phyloP scores from a whole-genome alignment of 176 grass and related monocot genomes.

The Aegilops umbellulata region DNA sequence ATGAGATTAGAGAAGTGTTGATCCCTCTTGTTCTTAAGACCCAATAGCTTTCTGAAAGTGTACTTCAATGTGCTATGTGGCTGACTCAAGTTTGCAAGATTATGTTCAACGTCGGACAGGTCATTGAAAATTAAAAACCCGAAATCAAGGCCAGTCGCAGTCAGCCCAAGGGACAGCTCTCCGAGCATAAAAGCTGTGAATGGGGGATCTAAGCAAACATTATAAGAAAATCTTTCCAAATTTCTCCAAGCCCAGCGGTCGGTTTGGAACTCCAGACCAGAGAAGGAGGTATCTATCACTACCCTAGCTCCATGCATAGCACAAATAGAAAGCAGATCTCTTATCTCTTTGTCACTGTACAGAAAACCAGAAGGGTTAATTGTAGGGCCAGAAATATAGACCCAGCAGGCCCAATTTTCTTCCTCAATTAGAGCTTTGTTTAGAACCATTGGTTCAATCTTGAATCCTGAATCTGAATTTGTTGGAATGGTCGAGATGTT shows the following conservation, averaged over 20 bases:
- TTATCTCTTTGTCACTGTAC: constrained; percentile 71
- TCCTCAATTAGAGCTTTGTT: constrained; percentile 23
- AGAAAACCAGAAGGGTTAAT: constrained; percentile 80
- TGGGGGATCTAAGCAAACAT: constrained; percentile 24
- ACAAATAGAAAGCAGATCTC: constrained; percentile 61
- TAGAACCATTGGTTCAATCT: constrained; percentile 56
- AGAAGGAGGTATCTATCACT: constrained; percentile 87
- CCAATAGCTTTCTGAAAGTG: constrained; percentile 62
- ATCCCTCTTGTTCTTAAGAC: constrained; percentile 52
- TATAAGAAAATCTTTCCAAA: constrained; percentile 43
- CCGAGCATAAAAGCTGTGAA: constrained; percentile 59
- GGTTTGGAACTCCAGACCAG: constrained; percentile 79
- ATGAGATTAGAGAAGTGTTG: constrained; percentile 48
- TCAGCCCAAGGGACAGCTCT: constrained; percentile 70
- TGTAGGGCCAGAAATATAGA: constrained; percentile 88
- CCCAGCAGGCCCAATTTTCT: constrained; percentile 62
- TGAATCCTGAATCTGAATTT: constrained; percentile 48
- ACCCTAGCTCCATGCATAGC: constrained; percentile 69
- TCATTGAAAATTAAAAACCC: constrained; percentile 71
- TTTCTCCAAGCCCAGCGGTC: constrained; percentile 52
- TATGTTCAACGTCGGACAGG: constrained; percentile 41
- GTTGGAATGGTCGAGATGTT: constrained; percentile 55
- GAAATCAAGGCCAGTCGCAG: constrained; percentile 68
- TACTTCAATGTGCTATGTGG: constrained; percentile 78
- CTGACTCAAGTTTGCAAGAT: constrained; percentile 56